Conservation (phyloP, 345 rosid genomes). For the Eucalyptus sp. region DNA sequence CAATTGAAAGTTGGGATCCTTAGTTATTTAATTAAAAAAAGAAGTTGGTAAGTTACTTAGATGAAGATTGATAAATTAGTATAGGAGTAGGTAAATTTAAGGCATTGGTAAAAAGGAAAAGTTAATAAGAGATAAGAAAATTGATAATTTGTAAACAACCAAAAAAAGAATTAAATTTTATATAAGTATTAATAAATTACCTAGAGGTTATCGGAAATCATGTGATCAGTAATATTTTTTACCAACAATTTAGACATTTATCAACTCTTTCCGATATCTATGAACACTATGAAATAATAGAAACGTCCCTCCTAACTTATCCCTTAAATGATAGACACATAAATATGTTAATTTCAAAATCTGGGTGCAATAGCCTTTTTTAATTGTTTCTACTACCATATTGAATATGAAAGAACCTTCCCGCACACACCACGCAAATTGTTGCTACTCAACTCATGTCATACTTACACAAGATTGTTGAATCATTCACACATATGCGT, state of each 20-base stretch:
- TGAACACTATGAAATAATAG: background rate
- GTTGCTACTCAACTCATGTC: background rate
- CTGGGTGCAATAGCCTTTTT: background rate
- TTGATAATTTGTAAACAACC: background rate
- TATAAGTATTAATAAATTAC: background rate
- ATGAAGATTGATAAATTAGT: background rate
- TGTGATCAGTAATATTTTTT: background rate
- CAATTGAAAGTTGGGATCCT: background rate
- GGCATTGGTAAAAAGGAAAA: background rate
- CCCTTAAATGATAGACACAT: background rate
- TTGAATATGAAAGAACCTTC: background rate
- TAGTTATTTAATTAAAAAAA: background rate
- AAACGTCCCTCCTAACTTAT: background rate
- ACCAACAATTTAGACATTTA: background rate
- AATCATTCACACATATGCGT: background rate
- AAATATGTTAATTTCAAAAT: background rate
- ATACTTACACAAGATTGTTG: background rate
- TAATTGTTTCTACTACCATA: background rate
- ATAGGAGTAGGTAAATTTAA: background rate
- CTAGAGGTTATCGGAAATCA: background rate
- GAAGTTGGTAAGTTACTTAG: background rate
- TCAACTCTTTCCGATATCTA: background rate
- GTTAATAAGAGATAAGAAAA: background rate
- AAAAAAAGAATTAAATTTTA: background rate
- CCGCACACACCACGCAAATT: background rate